Conservation (phyloP, 345 rosid genomes). For the Iberis pinnata region DNA sequence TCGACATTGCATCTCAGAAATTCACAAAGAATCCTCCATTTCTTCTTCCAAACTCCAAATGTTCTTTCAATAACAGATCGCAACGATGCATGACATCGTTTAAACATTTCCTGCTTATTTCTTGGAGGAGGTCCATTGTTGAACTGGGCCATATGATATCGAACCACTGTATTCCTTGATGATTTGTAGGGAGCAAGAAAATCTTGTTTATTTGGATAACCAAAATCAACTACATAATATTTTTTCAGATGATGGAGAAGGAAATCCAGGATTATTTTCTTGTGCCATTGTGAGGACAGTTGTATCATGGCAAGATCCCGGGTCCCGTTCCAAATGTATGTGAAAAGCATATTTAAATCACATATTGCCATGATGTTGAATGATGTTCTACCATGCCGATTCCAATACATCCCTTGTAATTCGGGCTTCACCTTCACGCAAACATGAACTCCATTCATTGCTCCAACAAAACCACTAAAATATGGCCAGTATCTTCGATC, state of each 20-base stretch:
- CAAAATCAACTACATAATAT: no score
- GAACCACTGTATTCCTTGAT: background rate
- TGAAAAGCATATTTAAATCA: background rate
- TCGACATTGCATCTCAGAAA: no score
- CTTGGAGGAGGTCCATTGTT: background rate
- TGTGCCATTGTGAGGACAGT: background rate
- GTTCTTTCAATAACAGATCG: background rate
- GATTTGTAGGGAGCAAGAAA: background rate
- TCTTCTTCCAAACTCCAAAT: no score
- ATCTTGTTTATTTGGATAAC: background rate
- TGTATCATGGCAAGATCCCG: background rate
- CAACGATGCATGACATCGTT: background rate
- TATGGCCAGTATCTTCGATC: background rate
- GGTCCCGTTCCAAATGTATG: background rate
- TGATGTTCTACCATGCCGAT: background rate
- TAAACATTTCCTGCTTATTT: background rate
- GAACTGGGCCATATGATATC: background rate
- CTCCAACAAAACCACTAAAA: background rate
- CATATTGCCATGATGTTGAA: background rate
- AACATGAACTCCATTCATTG: background rate
- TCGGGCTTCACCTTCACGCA: background rate
- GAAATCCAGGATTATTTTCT: background rate
- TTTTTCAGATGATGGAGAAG: background rate
- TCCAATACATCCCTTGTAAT: background rate
- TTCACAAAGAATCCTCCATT: no score